Percentiles rank a stretch among this genome's conserved stretches.
Evolutionary conservation across 108 stramenopile genomes (phyloP).

Genomic region (Asterionellopsis glacialis): DNA sequence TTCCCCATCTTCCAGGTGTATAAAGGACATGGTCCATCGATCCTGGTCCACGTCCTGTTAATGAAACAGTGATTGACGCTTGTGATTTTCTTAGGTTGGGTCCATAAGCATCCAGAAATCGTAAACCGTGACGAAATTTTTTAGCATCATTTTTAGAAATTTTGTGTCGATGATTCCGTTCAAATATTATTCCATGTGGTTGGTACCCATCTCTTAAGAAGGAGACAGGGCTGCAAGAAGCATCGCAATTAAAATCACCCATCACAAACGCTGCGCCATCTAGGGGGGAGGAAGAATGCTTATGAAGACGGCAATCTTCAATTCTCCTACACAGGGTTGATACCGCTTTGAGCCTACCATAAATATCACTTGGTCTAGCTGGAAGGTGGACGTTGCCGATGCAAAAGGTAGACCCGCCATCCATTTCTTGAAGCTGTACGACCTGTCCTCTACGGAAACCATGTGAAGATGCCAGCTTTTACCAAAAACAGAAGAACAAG

Average conservation of each 20-base stretch:
- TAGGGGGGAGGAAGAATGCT: constrained; percentile 8
- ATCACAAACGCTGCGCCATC: constrained; percentile 30
- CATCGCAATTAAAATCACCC: constrained; percentile 46
- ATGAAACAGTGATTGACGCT: constrained; percentile 40
- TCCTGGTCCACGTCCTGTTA: constrained; percentile 39
- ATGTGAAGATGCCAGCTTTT: constrained; percentile 13
- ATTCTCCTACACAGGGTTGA: constrained; percentile 23
- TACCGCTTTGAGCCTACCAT: constrained; percentile 30
- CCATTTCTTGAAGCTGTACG: constrained; percentile 24
- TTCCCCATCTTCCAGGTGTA: not conserved
- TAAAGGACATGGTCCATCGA: constrained; percentile 45
- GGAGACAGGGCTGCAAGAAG: constrained; percentile 17
- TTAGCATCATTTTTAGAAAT: constrained; percentile 31
- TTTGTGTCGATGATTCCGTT: constrained; percentile 40
- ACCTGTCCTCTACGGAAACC: constrained; percentile 39
- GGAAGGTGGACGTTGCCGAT: constrained; percentile 45
- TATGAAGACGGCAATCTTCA: constrained; percentile 1
- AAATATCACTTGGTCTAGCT: constrained; percentile 27
- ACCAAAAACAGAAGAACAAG: too few species aligned
- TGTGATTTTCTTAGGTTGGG: constrained; percentile 11
- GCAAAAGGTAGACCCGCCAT: constrained; percentile 15
- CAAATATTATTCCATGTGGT: constrained; percentile 25
- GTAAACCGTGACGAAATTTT: constrained; percentile 31
- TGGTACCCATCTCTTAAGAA: constrained; percentile 21
- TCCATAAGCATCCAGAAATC: constrained; percentile 35